These are phyloP conservation scores for Magnaporthiopsis rhizophila DNA, from an alignment of 2,329 filamentous ascomycete species.

Conservation along the genomic window DNA sequence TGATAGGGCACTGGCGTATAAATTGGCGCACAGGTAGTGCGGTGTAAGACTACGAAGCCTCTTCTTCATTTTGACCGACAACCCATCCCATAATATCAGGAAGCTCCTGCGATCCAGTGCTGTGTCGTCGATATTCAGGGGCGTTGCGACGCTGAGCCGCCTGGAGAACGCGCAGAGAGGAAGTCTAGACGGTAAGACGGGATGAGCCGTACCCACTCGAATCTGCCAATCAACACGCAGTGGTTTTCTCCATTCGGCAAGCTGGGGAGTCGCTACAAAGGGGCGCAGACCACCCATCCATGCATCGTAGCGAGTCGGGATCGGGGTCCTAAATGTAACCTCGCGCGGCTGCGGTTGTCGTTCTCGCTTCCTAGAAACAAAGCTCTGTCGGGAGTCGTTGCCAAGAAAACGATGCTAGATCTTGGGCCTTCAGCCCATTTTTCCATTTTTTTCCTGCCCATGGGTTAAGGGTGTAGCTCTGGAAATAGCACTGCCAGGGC, in stretches of 20 bases:
- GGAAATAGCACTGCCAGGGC: background rate
- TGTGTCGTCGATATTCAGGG: background rate
- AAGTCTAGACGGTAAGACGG: background rate
- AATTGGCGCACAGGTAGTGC: background rate
- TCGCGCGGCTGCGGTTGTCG: background rate
- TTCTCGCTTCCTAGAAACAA: background rate
- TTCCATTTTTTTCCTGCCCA: fast-evolving
- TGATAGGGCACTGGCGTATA: too few relatives aligned
- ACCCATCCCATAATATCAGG: background rate
- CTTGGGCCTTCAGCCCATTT: too few relatives aligned
- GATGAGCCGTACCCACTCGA: background rate
- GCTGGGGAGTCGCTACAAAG: too few relatives aligned
- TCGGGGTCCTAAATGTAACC: background rate
- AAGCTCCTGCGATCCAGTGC: background rate
- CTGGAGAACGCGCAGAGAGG: too few relatives aligned
- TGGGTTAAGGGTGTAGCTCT: background rate
- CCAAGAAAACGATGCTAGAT: background rate
- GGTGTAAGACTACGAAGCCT: too few relatives aligned
- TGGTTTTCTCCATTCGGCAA: background rate
- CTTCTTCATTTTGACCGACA: too few relatives aligned
- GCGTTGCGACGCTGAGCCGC: background rate
- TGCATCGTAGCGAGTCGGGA: background rate
- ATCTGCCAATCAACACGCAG: background rate
- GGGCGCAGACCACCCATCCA: background rate
- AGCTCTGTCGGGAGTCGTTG: background rate